Evolutionary conservation across 352 stramenopile species (phyloP).

Genomic region (Phytophthora megakarya): DNA sequence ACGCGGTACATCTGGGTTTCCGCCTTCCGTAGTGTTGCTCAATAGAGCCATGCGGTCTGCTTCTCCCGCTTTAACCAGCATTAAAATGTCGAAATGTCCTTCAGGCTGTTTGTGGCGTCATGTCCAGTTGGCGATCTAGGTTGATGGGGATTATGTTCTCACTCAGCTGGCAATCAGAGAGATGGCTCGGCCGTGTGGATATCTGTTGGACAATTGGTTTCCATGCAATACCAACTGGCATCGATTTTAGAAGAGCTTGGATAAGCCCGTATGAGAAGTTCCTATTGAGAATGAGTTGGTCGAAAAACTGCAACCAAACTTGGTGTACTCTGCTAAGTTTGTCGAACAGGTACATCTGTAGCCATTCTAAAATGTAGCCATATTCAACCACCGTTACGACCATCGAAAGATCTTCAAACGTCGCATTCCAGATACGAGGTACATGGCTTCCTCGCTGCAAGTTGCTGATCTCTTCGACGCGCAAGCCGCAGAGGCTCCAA

Average conservation of each 20-base stretch:
- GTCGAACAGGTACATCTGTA: too few relatives aligned
- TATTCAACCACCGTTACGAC: not conserved
- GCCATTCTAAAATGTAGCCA: constrained; percentile 22
- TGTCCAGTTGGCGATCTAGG: not conserved
- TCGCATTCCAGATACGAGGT: not conserved
- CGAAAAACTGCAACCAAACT: too few relatives aligned
- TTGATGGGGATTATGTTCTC: not conserved
- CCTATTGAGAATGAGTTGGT: too few relatives aligned
- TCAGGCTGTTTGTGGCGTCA: not conserved
- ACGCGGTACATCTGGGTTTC: not conserved
- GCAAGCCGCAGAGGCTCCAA: constrained; percentile 49
- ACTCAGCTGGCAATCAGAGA: not conserved
- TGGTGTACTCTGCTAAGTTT: too few relatives aligned
- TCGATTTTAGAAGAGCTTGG: not conserved
- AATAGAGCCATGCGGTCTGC: not conserved
- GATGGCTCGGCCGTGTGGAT: not conserved
- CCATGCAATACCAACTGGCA: not conserved
- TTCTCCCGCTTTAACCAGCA: not conserved
- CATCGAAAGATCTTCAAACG: constrained; percentile 17
- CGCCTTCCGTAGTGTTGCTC: too few relatives aligned
- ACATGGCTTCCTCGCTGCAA: constrained; percentile 24
- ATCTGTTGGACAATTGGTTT: not conserved
- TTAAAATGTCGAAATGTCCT: not conserved
- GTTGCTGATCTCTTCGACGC: constrained; percentile 64
- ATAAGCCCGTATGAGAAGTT: not conserved